Evolutionary conservation across 371 early-diverging fungal genomes (phyloP), one percentile per base, ranked within the genome.

Genomic region (Coemansia sp.): DNA sequence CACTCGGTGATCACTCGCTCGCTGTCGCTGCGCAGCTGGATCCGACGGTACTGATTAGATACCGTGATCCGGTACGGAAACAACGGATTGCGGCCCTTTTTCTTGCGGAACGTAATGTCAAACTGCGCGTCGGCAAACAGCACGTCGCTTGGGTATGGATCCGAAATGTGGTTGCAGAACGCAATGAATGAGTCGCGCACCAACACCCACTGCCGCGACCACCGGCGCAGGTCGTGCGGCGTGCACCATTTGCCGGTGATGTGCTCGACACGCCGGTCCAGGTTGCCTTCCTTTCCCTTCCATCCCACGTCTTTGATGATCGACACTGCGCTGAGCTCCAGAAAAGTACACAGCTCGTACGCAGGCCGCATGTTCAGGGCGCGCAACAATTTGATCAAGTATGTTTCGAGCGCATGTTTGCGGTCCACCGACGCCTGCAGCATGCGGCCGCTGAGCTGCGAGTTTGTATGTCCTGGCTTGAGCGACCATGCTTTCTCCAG

Each of bases 281-380:
- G 67, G 61, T 86, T 87, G 10, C 90, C 90, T 69, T 93, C 93
- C 64, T 90, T 91, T 55, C 91, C 91, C 66, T 93, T 93, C 92
- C 91, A 92, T 3, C 92, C 91, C 83, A 90, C 87, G 64, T 89
- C 90, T 52, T 84, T 86, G n/a, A 83, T 82, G 53, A 93, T 84
- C 52, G 90, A 89, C 61, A 87, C 81, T 7, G 87, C 84, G 24
- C 91, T 90, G 26, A 92, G 70, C 69, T 92, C 92, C 59, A 93
- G 70, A 67, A 93, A 93, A 51, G 89, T 91, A 69, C 88, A 90
- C n/a, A 93, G 73, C 63, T 92, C 90, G 63, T 84, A 86, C 5
- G 84, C 85, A 13, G 87, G 84, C 6, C 81, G 76, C 76, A 89
- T 80, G 59, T 88, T 90, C 29, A 88, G 81, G 18, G 70, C 81